Percentiles rank a stretch among this genome's conserved stretches.
phyloP scores from a whole-genome alignment of 495 filamentous ascomycete species.

The Penicillium robsamsonii region DNA sequence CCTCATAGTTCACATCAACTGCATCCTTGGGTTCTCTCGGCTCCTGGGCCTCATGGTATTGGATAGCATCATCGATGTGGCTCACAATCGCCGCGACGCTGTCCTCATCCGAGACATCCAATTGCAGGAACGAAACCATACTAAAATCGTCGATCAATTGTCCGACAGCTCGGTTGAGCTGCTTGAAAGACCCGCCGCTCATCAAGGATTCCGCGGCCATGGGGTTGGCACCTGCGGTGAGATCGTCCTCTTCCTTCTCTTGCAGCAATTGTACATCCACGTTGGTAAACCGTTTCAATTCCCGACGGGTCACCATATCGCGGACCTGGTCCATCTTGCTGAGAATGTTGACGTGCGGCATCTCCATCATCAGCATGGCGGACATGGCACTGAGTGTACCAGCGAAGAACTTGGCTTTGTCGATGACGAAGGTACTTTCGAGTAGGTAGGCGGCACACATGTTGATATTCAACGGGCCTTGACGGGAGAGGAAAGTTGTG shows the following conservation, averaged over 20 bases:
- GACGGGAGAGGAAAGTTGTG: constrained; percentile 72
- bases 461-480: constrained; percentile 80
- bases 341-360: constrained; percentile 91
- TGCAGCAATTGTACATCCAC: constrained; percentile 77
- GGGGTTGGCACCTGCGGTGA: constrained; percentile 48
- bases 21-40: constrained; percentile 82
- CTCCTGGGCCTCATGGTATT: constrained; percentile 95
- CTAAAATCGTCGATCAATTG: constrained; percentile 92
- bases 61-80: constrained; percentile 95
- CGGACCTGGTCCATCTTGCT: constrained; percentile 97
- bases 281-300: constrained; percentile 82
- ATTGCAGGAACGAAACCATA: constrained; percentile 90
- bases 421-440: constrained; percentile 90
- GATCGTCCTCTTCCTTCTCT: constrained; percentile 55
- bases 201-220: constrained; percentile 63
- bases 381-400: constrained; percentile 95
- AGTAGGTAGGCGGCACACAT: constrained; percentile 95
- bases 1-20: constrained; percentile 64
- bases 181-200: constrained; percentile 73
- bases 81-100: constrained; percentile 88
- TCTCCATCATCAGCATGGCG: constrained; percentile 96
- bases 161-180: constrained; percentile 80
- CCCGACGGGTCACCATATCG: constrained; percentile 73
- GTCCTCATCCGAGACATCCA: constrained; percentile 90
- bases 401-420: constrained; percentile 94